Percentiles rank a stretch among this genome's conserved stretches.
Evolutionary conservation across 2,329 filamentous ascomycete genomes (phyloP).

Genomic region (Aspergillus versicolor): DNA sequence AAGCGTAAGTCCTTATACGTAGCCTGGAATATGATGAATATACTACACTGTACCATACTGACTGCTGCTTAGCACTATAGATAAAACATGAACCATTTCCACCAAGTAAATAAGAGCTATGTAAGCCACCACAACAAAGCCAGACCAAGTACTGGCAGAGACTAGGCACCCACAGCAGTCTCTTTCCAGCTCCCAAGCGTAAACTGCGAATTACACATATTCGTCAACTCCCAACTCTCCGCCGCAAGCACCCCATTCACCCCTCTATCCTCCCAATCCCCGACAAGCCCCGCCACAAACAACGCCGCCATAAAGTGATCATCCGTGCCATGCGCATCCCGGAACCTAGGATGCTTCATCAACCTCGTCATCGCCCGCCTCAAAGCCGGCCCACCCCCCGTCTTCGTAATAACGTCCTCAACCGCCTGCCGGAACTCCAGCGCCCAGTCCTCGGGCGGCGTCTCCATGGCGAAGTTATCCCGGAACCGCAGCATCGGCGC

Average conservation of each 20-base stretch:
- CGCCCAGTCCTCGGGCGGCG: slow-evolving; percentile 59
- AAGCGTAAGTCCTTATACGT: no score
- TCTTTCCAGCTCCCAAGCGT: slow-evolving; percentile 48
- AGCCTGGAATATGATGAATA: no score
- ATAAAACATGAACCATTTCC: no score
- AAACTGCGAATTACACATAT: slow-evolving; percentile 64
- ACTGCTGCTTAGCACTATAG: no score
- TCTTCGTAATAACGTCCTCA: slow-evolving; percentile 58
- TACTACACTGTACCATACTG: no score
- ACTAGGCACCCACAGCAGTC: no score
- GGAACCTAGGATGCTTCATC: slow-evolving; percentile 67
- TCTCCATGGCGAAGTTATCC: slow-evolving; percentile 62
- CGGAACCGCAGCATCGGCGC: slow-evolving; percentile 61
- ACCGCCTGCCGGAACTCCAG: slow-evolving; percentile 66
- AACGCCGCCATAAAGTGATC: slow-evolving; percentile 68
- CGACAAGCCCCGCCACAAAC: slow-evolving; percentile 61
- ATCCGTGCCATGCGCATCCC: slow-evolving; percentile 68
- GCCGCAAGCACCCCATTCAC: slow-evolving; percentile 40
- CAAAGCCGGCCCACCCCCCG: slow-evolving; percentile 52
- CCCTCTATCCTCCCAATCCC: slow-evolving; percentile 49
- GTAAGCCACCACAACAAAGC: no score
- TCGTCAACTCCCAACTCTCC: slow-evolving; percentile 66
- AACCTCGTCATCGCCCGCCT: slow-evolving; percentile 58
- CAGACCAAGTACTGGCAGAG: no score
- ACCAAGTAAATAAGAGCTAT: no score